Evolutionary conservation across 345 rosid genomes (phyloP).

Genomic region (Corchorus capsularis): DNA sequence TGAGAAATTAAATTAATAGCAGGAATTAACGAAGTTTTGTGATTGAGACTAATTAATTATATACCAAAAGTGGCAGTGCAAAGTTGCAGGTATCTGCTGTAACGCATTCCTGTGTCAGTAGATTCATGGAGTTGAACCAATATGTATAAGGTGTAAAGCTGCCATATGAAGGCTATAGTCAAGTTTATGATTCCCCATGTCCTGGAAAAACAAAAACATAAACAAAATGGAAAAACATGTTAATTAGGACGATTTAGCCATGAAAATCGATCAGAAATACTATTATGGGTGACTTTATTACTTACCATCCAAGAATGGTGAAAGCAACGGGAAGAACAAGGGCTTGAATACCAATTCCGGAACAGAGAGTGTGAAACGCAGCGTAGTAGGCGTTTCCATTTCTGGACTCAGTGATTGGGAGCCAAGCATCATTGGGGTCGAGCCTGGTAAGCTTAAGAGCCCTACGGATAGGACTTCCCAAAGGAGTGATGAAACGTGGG

Average conservation of each 20-base stretch:
- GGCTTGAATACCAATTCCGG: constrained; percentile 83
- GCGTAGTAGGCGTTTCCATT: constrained; percentile 80
- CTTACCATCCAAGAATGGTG: constrained; percentile 79
- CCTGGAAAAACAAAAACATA: constrained; percentile 56
- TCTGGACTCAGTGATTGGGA: constrained; percentile 88
- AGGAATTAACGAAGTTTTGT: not conserved
- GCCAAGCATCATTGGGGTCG: constrained; percentile 81
- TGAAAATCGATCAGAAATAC: no score
- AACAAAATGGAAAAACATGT: not conserved
- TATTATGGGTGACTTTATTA: not conserved
- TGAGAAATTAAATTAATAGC: not conserved
- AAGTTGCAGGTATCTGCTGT: constrained; percentile 73
- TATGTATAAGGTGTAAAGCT: constrained; percentile 67
- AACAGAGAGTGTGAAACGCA: constrained; percentile 81
- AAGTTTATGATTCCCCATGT: constrained; percentile 65
- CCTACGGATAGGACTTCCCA: constrained; percentile 55
- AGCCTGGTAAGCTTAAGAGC: constrained; percentile 60
- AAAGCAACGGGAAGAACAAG: constrained; percentile 93
- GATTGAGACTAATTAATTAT: constrained; percentile 8
- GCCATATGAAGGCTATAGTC: constrained; percentile 71
- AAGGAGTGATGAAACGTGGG: constrained; percentile 63
- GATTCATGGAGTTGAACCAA: constrained; percentile 85
- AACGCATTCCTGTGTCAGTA: constrained; percentile 52
- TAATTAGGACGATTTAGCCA: not conserved
- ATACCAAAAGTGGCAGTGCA: constrained; percentile 63